Conservation (phyloP, 2,329 filamentous ascomycete genomes). For the Aspergillus transmontanensis region DNA sequence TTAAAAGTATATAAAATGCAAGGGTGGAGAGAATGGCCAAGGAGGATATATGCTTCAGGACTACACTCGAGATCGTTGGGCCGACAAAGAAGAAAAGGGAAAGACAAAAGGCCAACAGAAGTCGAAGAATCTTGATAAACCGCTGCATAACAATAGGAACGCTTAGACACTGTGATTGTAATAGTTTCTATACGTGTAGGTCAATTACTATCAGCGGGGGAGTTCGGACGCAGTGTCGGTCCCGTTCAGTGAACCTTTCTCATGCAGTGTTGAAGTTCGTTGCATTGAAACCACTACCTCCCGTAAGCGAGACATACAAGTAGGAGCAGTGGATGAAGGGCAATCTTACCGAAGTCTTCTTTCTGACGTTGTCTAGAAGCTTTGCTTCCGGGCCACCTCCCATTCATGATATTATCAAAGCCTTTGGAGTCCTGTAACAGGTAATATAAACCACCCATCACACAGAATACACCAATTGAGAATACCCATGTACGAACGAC, state of each 20-base stretch:
- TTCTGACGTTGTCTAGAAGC: constrained; percentile 78
- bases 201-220: neutral
- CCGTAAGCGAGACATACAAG: constrained; percentile 50
- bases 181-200: neutral
- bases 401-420: constrained; percentile 93
- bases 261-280: constrained; percentile 88
- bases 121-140: neutral
- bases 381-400: constrained; percentile 76
- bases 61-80: neutral
- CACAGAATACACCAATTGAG: constrained; percentile 85
- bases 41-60: neutral
- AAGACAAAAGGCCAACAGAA: neutral
- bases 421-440: constrained; percentile 77
- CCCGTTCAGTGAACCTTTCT: constrained; percentile 60
- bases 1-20: neutral
- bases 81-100: neutral
- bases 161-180: neutral
- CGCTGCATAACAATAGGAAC: neutral
- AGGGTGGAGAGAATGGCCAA: neutral
- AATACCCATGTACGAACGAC: constrained; percentile 90
- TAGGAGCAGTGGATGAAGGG: constrained; percentile 5
- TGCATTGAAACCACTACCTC: constrained; percentile 78
- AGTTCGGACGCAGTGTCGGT: constrained; percentile 7
- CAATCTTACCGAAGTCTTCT: constrained; percentile 81
- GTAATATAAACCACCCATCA: constrained; percentile 78